Percentiles rank a stretch among this genome's conserved stretches.
These are phyloP conservation scores for Sutorius eximius DNA, from an alignment of 1,284 basidiomycete genomes.

Conservation along the genomic window DNA sequence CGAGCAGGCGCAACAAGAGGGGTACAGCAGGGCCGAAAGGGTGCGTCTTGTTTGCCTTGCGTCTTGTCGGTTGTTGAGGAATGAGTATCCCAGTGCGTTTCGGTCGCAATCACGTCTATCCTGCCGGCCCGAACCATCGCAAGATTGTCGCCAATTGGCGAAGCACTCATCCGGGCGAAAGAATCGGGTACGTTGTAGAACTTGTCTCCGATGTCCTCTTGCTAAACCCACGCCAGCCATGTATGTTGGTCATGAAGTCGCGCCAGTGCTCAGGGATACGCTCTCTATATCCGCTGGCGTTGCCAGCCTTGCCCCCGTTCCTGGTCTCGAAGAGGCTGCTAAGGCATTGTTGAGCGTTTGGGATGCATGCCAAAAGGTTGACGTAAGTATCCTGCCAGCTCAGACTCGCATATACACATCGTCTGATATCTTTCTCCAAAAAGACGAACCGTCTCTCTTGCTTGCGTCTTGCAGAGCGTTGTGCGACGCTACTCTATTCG, in stretches of 20 bases:
- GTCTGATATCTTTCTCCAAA: neutral
- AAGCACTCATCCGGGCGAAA: constrained; percentile 19
- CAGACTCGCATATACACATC: neutral
- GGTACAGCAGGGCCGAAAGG: constrained; percentile 24
- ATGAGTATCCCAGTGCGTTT: constrained; percentile 21
- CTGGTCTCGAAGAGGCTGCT: constrained; percentile 54
- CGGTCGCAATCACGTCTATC: constrained; percentile 31
- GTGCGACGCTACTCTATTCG: constrained; percentile 49
- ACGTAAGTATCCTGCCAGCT: constrained; percentile 45
- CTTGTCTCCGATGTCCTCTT: neutral
- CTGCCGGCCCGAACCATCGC: constrained; percentile 20
- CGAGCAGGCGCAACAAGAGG: constrained; percentile 15
- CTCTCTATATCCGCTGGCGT: constrained; percentile 39
- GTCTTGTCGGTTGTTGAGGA: neutral
- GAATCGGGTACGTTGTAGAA: constrained; percentile 22
- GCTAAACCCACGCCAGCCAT: constrained; percentile 11
- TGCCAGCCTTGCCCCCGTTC: constrained; percentile 55
- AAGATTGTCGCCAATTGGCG: constrained; percentile 27
- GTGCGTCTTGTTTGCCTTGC: constrained; percentile 2
- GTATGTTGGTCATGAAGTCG: constrained; percentile 23
- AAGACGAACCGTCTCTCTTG: constrained; percentile 58
- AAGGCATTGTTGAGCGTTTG: constrained; percentile 57
- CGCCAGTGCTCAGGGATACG: constrained; percentile 25
- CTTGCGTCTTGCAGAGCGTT: constrained; percentile 51
- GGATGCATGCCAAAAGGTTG: constrained; percentile 58